These are phyloP conservation scores for Middelhovenomyces tepae DNA, from an alignment of 805 yeast genomes.

Conservation along the genomic window DNA sequence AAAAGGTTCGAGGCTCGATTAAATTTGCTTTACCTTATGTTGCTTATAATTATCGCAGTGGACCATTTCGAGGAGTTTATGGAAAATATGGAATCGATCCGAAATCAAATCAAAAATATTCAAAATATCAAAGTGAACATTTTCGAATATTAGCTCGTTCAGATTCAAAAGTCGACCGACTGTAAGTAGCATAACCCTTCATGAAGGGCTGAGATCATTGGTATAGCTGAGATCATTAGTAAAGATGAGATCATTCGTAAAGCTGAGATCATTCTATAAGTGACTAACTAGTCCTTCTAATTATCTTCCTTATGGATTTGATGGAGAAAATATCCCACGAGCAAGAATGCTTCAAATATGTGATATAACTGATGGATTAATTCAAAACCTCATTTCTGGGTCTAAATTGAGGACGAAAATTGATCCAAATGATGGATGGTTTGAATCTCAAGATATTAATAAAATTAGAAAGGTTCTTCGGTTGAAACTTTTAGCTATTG, in stretches of 20 bases:
- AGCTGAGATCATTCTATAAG: constrained; percentile 17
- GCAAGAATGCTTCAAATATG: constrained; percentile 72
- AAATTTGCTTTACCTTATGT: constrained; percentile 79
- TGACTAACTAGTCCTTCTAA: no score
- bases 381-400: constrained; percentile 36
- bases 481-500: constrained; percentile 56
- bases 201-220: no score
- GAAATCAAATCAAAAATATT: constrained; percentile 40
- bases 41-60: constrained; percentile 71
- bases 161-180: constrained; percentile 7
- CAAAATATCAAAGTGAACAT: constrained; percentile 75
- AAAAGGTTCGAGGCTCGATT: constrained; percentile 35
- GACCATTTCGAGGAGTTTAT: constrained; percentile 92
- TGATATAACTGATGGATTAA: constrained; percentile 61
- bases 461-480: constrained; percentile 61
- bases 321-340: constrained; percentile 61
- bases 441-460: constrained; percentile 48
- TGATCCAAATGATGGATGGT: constrained; percentile 76
- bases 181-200: no score
- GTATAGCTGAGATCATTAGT: background rate
- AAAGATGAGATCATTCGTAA: constrained; percentile 4
- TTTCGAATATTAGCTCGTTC: constrained; percentile 46
- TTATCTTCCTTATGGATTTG: constrained; percentile 45
- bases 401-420: constrained; percentile 35
- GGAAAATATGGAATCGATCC: constrained; percentile 78